Evolutionary conservation across 176 grass and related monocot genomes (phyloP).

Genomic region (Carex scoparia): DNA sequence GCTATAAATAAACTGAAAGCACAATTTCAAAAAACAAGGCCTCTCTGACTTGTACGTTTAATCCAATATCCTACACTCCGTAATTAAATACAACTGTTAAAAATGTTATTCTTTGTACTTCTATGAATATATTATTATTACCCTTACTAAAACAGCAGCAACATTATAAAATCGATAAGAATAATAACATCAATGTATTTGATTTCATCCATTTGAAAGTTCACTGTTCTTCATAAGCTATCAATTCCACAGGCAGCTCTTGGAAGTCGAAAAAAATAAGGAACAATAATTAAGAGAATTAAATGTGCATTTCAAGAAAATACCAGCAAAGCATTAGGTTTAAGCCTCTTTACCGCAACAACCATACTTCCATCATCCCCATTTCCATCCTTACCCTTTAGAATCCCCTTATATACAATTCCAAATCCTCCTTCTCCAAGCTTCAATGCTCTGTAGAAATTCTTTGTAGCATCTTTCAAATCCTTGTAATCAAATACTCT

Average conservation of each 20-base stretch:
- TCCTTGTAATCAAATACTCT: conserved; percentile 32
- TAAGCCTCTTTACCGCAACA: conserved; percentile 48
- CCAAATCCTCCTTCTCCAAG: conserved; percentile 43
- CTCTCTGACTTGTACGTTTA: background rate
- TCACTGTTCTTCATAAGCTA: background rate
- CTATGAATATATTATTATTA: background rate
- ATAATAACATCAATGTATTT: background rate
- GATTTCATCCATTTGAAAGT: background rate
- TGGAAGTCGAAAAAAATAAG: background rate
- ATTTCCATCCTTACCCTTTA: background rate
- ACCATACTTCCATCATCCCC: background rate
- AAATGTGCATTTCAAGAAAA: background rate
- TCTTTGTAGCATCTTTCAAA: conserved; percentile 27
- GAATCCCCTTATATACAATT: conserved; percentile 30
- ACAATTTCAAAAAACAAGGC: background rate
- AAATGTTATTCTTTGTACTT: background rate
- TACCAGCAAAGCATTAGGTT: conserved; percentile 45
- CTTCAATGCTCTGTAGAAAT: conserved; percentile 37
- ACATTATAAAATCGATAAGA: background rate
- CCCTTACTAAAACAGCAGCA: background rate
- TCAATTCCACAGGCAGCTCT: background rate
- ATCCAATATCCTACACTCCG: too few species aligned
- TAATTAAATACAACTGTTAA: background rate
- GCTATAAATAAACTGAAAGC: background rate
- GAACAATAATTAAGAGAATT: background rate